Base-by-base conservation (phyloP, 192 early-diverging fungal species). In the Jimgerdemannia flammicorona region DNA sequence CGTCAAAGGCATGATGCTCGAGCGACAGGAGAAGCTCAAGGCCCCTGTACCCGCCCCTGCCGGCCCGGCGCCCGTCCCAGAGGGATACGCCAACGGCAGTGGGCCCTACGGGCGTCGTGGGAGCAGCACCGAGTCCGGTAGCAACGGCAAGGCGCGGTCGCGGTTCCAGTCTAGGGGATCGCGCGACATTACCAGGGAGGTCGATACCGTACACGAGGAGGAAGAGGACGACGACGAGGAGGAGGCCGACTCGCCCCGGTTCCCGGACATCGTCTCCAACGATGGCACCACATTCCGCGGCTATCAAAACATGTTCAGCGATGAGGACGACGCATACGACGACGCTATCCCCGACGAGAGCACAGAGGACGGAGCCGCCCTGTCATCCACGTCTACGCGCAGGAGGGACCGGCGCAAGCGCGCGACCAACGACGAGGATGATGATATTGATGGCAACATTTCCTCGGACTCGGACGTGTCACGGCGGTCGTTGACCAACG, bases 1-100 rank as follows among this genome's bases (percentile, higher is more conserved):
- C 74, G 67, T 80, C 49, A 59, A 59, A 1, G 72, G 65, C n/a
- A 59, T 76, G 44, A 80, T 80, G 74, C 75, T 80, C 4, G 71
- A 39, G 8, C 75, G 72, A 65, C 66, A 75, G 66, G 71, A 74
- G 20, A 70, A 69, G n/a, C 71, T 65, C 77, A 19, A 70, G 71
- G 69, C 17, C 66, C 68, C 59, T 76, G 70, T 40, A 69, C 68
- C 0, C n/a, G 20, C 10, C 44, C 44, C 29, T 64, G 17, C 3
- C 39, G 65, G 39, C 64, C 44, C 40, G 20, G 43, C 10, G 42
- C 54, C 65, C 8, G 39, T 2, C 66, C 68, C 9, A 64, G 41
- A 43, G 9, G 10, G 1, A 64, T 18, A 2, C n/a, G 59, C 3
- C 41, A 70, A 20, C 67, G 72, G 54, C 29, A 40, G 63, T 19